phyloP scores from a whole-genome alignment of 2,329 filamentous ascomycete species.

The Fusarium transvaalense region DNA sequence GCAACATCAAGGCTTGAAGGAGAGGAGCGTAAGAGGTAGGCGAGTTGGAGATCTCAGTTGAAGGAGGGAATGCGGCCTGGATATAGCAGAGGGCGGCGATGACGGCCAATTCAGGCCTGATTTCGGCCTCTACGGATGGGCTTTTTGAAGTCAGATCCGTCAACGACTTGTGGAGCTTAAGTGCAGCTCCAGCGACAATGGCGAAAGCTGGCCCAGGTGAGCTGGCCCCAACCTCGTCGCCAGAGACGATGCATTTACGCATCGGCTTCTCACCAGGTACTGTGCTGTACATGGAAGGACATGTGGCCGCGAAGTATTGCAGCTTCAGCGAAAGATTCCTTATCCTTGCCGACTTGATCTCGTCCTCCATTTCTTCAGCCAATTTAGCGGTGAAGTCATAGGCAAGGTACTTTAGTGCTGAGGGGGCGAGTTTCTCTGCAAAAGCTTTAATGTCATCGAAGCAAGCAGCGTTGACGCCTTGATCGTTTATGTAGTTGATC shows the following conservation, averaged over 20 bases:
- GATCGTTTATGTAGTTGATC: slow-evolving; percentile 53
- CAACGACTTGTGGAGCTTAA: slow-evolving; percentile 40
- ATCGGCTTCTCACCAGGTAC: slow-evolving; percentile 37
- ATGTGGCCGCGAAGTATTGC: slow-evolving; percentile 60
- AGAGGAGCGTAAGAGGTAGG: slow-evolving; percentile 51
- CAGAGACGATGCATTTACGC: slow-evolving; percentile 47
- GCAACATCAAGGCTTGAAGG: slow-evolving; percentile 62
- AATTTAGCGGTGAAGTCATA: slow-evolving; percentile 53
- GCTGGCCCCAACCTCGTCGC: slow-evolving; percentile 29
- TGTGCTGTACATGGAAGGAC: slow-evolving; percentile 45
- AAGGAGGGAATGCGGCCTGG: slow-evolving; percentile 48
- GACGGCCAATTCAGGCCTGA: slow-evolving; percentile 53
- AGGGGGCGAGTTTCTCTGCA: slow-evolving; percentile 56
- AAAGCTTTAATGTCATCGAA: slow-evolving; percentile 64
- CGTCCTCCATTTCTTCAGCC: slow-evolving; percentile 45
- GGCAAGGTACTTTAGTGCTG: slow-evolving; percentile 57
- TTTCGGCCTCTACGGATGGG: slow-evolving; percentile 41
- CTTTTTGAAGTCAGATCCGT: slow-evolving; percentile 19
- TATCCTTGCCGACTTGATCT: slow-evolving; percentile 46
- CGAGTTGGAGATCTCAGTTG: slow-evolving; percentile 29
- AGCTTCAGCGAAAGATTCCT: slow-evolving; percentile 57
- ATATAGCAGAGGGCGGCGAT: slow-evolving; percentile 54
- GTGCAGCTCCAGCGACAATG: slow-evolving; percentile 38
- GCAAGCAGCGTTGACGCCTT: slow-evolving; percentile 55
- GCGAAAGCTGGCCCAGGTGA: slow-evolving; percentile 45